These are phyloP conservation scores for Intubia oerlemansii DNA, from an alignment of 2,329 filamentous ascomycete species.

Conservation along the genomic window DNA sequence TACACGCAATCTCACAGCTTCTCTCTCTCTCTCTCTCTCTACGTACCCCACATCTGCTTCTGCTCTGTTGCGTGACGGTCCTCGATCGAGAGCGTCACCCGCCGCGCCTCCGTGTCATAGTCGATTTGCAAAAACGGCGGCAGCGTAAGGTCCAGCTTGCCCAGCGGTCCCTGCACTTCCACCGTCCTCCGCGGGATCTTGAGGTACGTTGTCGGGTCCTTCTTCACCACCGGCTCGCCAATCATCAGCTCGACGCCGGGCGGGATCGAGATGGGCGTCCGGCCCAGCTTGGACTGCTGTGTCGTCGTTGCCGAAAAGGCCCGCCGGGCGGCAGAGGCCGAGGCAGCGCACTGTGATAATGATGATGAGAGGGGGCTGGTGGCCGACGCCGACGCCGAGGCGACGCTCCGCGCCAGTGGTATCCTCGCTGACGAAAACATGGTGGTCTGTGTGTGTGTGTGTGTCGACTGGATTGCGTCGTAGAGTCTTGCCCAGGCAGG, in stretches of 20 bases:
- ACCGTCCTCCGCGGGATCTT: constrained; percentile 43
- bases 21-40: neutral
- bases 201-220: constrained; percentile 35
- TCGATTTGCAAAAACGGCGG: constrained; percentile 56
- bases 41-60: constrained; percentile 83
- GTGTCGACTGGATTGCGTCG: no score
- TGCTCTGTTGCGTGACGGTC: constrained; percentile 51
- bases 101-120: constrained; percentile 40
- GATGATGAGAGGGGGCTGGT: constrained; percentile 15
- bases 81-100: constrained; percentile 46
- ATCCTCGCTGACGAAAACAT: constrained; percentile 7
- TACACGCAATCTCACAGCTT: neutral
- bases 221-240: constrained; percentile 34
- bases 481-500: no score
- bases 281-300: constrained; percentile 64
- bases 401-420: constrained; percentile 31
- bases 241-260: constrained; percentile 61
- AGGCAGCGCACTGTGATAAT: neutral
- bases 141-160: constrained; percentile 57
- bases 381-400: constrained; percentile 14
- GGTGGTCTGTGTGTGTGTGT: neutral
- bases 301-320: constrained; percentile 49
- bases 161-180: constrained; percentile 62
- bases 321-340: no score
- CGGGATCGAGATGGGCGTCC: constrained; percentile 59